phyloP scores from a whole-genome alignment of 2,329 filamentous ascomycete species.

The Geosmithia putterillii region DNA sequence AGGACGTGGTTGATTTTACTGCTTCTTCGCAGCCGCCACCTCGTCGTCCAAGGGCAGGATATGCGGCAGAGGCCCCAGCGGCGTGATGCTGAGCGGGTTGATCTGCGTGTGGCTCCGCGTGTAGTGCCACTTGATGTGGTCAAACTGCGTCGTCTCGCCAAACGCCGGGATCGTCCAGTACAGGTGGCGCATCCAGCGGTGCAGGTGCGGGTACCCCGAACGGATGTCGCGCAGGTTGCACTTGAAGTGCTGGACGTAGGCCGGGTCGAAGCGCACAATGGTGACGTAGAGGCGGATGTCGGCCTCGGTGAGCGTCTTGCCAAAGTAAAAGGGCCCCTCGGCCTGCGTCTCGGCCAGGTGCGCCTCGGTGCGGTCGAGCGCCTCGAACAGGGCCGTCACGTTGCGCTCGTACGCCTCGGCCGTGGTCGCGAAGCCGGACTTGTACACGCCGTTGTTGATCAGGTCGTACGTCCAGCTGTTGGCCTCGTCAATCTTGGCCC shows the following conservation, averaged over 20 bases:
- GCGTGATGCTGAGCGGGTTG: slow-evolving; percentile 63
- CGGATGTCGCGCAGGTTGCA: slow-evolving; percentile 80
- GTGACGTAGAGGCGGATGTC: slow-evolving; percentile 67
- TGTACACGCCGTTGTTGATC: slow-evolving; percentile 63
- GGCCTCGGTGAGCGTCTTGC: slow-evolving; percentile 63
- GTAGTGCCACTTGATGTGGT: slow-evolving; percentile 83
- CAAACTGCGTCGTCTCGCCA: slow-evolving; percentile 72
- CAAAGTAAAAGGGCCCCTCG: slow-evolving; percentile 61
- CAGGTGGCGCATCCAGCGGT: slow-evolving; percentile 69
- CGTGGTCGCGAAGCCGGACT: slow-evolving; percentile 73
- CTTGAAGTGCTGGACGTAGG: slow-evolving; percentile 82
- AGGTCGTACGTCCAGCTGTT: slow-evolving; percentile 71
- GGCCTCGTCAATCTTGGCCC: slow-evolving; percentile 57
- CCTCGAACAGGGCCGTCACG: slow-evolving; percentile 58
- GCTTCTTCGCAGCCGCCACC: slow-evolving; percentile 42
- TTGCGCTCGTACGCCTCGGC: slow-evolving; percentile 73
- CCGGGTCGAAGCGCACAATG: slow-evolving; percentile 60
- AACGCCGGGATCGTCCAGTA: slow-evolving; percentile 77
- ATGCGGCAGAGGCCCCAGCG: slow-evolving; percentile 72
- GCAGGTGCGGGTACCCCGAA: slow-evolving; percentile 67
- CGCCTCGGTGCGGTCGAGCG: slow-evolving; percentile 63
- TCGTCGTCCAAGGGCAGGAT: slow-evolving; percentile 70
- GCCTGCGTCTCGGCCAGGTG: slow-evolving; percentile 37
- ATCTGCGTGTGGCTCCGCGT: slow-evolving; percentile 52
- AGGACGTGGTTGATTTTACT: no score